phyloP scores from a whole-genome alignment of 108 stramenopile species.

The Nitzschia sp. region DNA sequence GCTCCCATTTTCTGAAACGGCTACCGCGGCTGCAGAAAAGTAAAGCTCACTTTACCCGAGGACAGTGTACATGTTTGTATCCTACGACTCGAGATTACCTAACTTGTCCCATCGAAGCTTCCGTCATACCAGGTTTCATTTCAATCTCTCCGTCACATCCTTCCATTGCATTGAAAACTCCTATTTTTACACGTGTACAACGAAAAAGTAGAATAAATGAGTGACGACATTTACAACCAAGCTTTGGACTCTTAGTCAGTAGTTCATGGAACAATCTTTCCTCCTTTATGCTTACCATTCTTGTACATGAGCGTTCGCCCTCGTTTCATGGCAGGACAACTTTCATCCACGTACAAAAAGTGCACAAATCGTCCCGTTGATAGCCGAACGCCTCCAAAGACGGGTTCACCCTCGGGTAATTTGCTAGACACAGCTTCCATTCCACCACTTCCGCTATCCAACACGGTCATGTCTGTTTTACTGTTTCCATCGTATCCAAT shows the following conservation, averaged over 20 bases:
- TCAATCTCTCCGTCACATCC: slow-evolving; percentile 84
- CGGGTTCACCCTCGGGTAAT: slow-evolving; percentile 46
- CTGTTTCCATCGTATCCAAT: slow-evolving; percentile 68
- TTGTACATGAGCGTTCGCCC: slow-evolving; percentile 86
- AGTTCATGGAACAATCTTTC: no score
- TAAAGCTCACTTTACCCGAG: no score
- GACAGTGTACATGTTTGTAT: no score
- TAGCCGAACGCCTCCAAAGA: slow-evolving; percentile 72
- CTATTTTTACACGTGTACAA: slow-evolving; percentile 18
- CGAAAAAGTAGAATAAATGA: neutral
- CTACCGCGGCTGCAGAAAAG: no score
- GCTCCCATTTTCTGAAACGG: no score
- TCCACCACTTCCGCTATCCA: slow-evolving; percentile 71
- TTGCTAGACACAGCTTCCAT: slow-evolving; percentile 50
- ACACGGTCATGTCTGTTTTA: slow-evolving; percentile 77
- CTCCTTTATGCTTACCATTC: slow-evolving; percentile 76
- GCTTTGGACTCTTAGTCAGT: no score
- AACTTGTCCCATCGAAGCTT: slow-evolving; percentile 43
- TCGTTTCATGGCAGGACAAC: slow-evolving; percentile 59
- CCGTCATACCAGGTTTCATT: slow-evolving; percentile 65
- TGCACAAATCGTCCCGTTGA: slow-evolving; percentile 72
- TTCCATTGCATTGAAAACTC: slow-evolving; percentile 83
- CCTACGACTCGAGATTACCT: neutral
- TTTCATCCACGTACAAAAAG: slow-evolving; percentile 71
- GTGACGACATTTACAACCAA: neutral